Evolutionary conservation across 2,329 filamentous ascomycete species (phyloP).

Genomic region (Biscogniauxia sp.): DNA sequence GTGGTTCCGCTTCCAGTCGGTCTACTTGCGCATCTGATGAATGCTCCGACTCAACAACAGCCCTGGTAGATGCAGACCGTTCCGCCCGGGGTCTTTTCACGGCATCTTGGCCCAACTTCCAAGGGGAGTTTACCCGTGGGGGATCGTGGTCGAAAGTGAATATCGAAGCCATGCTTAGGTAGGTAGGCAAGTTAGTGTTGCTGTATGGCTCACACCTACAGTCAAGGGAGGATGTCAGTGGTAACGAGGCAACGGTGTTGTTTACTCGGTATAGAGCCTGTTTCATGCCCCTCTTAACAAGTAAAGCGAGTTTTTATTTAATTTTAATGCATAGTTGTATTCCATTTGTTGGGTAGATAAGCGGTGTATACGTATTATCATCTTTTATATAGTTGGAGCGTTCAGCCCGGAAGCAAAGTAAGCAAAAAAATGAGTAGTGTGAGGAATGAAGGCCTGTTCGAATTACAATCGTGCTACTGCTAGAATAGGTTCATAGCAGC

Average conservation of each 20-base stretch:
- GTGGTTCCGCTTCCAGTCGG: constrained; percentile 83
- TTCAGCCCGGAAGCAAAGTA: neutral
- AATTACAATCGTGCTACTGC: neutral
- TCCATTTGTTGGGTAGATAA: constrained; percentile 26
- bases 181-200: neutral
- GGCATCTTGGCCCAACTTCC: constrained; percentile 61
- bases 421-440: neutral
- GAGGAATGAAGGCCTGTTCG: neutral
- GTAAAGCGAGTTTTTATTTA: constrained; percentile 14
- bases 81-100: constrained; percentile 32
- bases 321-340: constrained; percentile 28
- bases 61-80: constrained; percentile 35
- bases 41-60: constrained; percentile 24
- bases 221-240: too few relatives aligned
- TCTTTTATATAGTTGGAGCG: constrained; percentile 34
- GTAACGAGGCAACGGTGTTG: neutral
- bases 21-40: constrained; percentile 42
- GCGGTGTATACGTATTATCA: constrained; percentile 39
- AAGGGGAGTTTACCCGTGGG: constrained; percentile 85
- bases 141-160: constrained; percentile 93
- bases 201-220: neutral
- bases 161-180: constrained; percentile 74
- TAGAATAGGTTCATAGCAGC: neutral
- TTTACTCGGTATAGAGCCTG: neutral
- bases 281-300: constrained; percentile 16